Base-by-base conservation (phyloP, 2,329 filamentous ascomycete genomes). In the Trichoderma citrinoviride region DNA sequence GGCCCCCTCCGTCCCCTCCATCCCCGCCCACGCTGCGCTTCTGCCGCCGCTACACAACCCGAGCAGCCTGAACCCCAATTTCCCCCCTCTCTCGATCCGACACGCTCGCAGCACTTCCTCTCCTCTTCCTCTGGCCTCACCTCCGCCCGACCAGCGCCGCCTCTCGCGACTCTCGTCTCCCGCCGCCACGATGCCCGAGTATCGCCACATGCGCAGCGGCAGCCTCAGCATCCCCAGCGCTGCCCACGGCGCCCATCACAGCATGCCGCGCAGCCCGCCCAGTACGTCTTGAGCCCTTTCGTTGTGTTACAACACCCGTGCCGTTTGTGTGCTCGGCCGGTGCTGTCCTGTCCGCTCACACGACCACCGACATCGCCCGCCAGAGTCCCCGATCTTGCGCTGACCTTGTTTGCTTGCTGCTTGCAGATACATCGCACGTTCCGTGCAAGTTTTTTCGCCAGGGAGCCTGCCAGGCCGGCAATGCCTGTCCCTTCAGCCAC, bases 361-460 rank as follows among this genome's bases (percentile, higher is more conserved):
- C 61, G 61, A 64, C 61, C 61, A 52, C 61, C 12, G 52, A 53
- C n/a, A 41, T 29, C 33, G 33, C 33, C 33, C 33, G 33, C 33
- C 33, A 37, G 41, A 58, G 33, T 47, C 47, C 33, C 23, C 46
- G 27, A 21, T 14, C 27, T 33, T 60, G 37, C 65, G 52, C 65
- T 68, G 63, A 65, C 62, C 52, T 64, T 50, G 33, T 37, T 56
- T 33, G 29, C 33, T 67, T 60, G 50, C 69, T 68, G 64, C 65
- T 68, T 68, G 66, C 69, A 97, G 94, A 97, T 78, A 97, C 95
- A 19, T 90, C 93, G 67, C 95, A 98, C 81, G 95, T 99, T 50
- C 95, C 95, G 44, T 99, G 95, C 90, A 98, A 98, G 84, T 99
- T 99, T 90, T 99, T 95, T 79, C 89, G 93, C 61, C 92, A 97